These are phyloP conservation scores for Alternaria sp. DNA, from an alignment of 2,329 filamentous ascomycete species.

Conservation along the genomic window DNA sequence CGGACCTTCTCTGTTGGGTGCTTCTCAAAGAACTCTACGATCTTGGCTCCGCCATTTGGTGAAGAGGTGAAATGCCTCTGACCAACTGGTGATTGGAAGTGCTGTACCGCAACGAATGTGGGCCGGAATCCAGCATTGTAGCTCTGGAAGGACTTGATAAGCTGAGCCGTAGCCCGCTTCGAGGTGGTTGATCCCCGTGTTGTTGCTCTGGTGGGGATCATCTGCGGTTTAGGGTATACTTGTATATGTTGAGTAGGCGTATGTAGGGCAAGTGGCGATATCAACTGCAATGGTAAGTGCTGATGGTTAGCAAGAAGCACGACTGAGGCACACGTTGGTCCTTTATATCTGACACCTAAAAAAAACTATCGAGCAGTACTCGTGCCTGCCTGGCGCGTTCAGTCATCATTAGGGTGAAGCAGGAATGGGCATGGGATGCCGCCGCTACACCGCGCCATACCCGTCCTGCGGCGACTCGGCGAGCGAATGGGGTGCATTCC, in stretches of 20 bases:
- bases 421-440: conserved; percentile 15
- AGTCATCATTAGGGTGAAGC: conserved; percentile 34
- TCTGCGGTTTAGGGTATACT: conserved; percentile 18
- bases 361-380: conserved; percentile 11
- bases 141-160: conserved; percentile 48
- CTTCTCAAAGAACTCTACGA: conserved; percentile 56
- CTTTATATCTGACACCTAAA: conserved; percentile 37
- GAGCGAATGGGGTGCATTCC: conserved; percentile 8
- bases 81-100: conserved; percentile 25
- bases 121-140: conserved; percentile 38
- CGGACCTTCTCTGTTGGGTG: conserved; percentile 53
- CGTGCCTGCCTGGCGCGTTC: conserved; percentile 5
- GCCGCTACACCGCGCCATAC: conserved; percentile 17
- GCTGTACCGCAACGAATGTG: conserved; percentile 40
- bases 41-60: conserved; percentile 32
- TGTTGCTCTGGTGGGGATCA: conserved; percentile 37
- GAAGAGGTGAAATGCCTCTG: conserved; percentile 53
- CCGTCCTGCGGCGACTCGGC: conserved; percentile 5
- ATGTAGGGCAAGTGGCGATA: not conserved
- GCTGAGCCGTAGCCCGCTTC: conserved; percentile 45
- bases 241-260: conserved; percentile 9
- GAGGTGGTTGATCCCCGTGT: conserved; percentile 38
- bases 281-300: conserved; percentile 11
- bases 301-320: conserved; percentile 25
- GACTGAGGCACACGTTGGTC: conserved; percentile 21